Percentiles rank a stretch among this genome's conserved stretches.
Conservation (phyloP, 2,329 filamentous ascomycete species). For the Escovopsis sp. region DNA sequence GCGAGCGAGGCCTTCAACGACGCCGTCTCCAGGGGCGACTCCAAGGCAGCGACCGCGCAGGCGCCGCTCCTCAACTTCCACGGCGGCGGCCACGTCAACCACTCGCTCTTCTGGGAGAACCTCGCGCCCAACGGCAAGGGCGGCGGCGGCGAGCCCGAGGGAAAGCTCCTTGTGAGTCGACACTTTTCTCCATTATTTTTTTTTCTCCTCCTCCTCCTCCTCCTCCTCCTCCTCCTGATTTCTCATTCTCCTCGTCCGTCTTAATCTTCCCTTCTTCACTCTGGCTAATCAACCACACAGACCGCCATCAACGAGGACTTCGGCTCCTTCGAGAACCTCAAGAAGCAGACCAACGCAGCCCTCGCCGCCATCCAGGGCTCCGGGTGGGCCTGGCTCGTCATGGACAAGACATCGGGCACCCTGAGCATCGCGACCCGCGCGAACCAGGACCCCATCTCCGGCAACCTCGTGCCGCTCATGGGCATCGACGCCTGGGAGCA, state of each 20-base stretch:
- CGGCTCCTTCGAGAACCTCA: conserved; percentile 49
- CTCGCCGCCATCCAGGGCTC: conserved; percentile 70
- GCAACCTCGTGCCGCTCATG: conserved; percentile 66
- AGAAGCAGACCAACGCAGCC: conserved; percentile 51
- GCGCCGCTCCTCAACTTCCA: conserved; percentile 59
- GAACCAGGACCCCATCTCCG: conserved; percentile 83
- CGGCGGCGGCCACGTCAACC: conserved; percentile 75
- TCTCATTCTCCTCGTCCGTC: too few relatives aligned
- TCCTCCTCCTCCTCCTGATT: too few relatives aligned
- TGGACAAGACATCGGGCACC: conserved; percentile 47
- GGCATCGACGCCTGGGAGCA: conserved; percentile 96
- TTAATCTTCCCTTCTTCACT: too few relatives aligned
- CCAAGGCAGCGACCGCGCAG: conserved; percentile 32
- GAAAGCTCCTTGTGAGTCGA: conserved; percentile 50
- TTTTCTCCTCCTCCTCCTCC: too few relatives aligned
- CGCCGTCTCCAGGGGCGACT: conserved; percentile 49
- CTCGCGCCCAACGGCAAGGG: conserved; percentile 52
- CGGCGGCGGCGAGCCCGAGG: conserved; percentile 44
- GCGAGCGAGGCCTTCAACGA: conserved; percentile 56
- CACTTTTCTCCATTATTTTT: too few relatives aligned
- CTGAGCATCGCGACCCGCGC: conserved; percentile 55
- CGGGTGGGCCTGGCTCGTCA: conserved; percentile 83
- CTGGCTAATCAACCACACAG: too few relatives aligned
- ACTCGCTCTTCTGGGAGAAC: conserved; percentile 77
- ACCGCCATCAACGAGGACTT: conserved; percentile 50